These are phyloP conservation scores for Pichia sp. DNA, from an alignment of 1,139 yeast genomes.

Conservation along the genomic window DNA sequence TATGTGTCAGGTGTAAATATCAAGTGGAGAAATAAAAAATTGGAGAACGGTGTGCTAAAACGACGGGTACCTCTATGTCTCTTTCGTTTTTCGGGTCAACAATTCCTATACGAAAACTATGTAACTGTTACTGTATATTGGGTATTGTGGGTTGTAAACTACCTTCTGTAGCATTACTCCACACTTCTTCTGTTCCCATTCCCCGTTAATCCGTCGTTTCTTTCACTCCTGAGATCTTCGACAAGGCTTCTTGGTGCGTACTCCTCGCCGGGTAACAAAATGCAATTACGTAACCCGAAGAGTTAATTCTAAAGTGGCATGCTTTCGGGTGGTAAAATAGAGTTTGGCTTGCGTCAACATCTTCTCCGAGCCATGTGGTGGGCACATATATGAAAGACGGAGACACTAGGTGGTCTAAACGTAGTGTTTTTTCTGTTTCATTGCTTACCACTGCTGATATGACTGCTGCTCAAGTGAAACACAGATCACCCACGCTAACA, in stretches of 20 bases:
- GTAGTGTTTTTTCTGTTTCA: background rate
- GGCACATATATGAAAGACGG: too few species aligned
- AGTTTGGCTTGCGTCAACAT: background rate
- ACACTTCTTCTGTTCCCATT: background rate
- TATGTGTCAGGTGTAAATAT: constrained; percentile 1
- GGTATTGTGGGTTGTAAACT: too few species aligned
- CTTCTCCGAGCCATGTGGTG: background rate
- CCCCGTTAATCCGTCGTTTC: background rate
- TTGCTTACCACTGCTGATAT: background rate
- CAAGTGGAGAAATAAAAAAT: constrained; percentile 3
- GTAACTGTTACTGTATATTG: too few species aligned
- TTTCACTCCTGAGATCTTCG: background rate
- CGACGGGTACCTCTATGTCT: background rate
- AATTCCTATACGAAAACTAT: too few species aligned
- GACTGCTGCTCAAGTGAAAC: constrained; percentile 1
- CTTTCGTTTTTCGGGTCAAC: background rate
- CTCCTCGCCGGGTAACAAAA: background rate
- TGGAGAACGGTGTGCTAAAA: background rate
- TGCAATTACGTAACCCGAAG: background rate
- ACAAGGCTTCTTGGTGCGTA: background rate
- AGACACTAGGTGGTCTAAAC: too few species aligned
- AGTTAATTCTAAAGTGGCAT: background rate
- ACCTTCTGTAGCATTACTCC: too few species aligned
- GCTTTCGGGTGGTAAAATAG: background rate
- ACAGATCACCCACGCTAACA: background rate